Evolutionary conservation across 116 monocot species (phyloP), one percentile per base, ranked within the genome.

Genomic region (Trichopus zeylanicus): DNA sequence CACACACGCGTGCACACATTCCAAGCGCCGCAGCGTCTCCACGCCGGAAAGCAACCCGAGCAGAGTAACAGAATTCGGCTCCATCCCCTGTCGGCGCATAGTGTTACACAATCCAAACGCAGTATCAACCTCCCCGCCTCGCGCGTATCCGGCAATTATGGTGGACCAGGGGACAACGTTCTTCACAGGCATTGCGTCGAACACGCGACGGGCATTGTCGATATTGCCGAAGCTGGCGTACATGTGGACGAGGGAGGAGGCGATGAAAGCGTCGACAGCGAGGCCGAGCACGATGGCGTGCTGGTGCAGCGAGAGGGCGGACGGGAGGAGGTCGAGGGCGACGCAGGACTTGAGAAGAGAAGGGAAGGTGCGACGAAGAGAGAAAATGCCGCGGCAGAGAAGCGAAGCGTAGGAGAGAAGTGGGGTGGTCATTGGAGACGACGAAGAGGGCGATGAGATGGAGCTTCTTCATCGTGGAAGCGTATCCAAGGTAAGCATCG

Each of bases 241-340:
- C 48, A 69, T 46, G 67, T 72, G 65, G 57, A 84, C 37, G 69
- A 89, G 70, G 16, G 81, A 89, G 38, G 88, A 73, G 54, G 84
- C 48, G 38, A 88, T 38, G 65, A 60, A 47, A 35, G 77, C 55
- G 37, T 78, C 75, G 46, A 55, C n/a, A 19, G 64, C 18, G 66
- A 64, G 52, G 12, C 81, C 81, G 29, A 60, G 65, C 61, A 75
- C 42, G 48, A 84, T 8, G 28, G 73, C 56, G 32, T 68, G 78
- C 31, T 59, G 55, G 70, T 89, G 89, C 27, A 89, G 63, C 56
- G 29, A 39, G 53, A 63, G 67, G 63, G 63, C 66, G 37, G 64
- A 26, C 31, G 58, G 55, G 32, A 65, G 46, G 47, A 63, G 57
- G 31, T 33, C 48, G 53, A 29, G 52, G 57, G 64, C 27, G 39